These are phyloP conservation scores for Funneliformis caledonium DNA, from an alignment of 371 early-diverging fungal genomes.

Conservation along the genomic window DNA sequence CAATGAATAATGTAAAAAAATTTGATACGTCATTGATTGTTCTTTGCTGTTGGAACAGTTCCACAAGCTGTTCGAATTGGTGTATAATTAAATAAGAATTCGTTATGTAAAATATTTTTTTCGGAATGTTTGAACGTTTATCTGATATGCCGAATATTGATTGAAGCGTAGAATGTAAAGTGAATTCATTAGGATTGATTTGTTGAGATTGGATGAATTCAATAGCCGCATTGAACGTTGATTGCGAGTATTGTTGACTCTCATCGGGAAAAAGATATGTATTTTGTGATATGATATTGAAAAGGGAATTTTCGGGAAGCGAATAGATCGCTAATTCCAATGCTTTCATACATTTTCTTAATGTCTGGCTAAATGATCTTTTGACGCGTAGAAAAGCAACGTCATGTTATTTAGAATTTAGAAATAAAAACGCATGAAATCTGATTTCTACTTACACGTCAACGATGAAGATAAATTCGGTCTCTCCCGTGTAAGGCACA, in stretches of 20 bases:
- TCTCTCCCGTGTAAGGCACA: constrained; percentile 45
- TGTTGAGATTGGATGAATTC: constrained; percentile 45
- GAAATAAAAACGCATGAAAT: neutral
- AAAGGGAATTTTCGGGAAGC: constrained; percentile 47
- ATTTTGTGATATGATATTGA: constrained; percentile 57
- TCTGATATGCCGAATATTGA: constrained; percentile 39
- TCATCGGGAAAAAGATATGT: constrained; percentile 47
- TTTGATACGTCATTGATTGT: constrained; percentile 34
- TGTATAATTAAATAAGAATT: constrained; percentile 51
- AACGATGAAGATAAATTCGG: constrained; percentile 53
- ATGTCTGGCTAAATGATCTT: constrained; percentile 42
- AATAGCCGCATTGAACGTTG: constrained; percentile 45
- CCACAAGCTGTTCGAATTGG: constrained; percentile 45
- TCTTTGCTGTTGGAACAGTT: constrained; percentile 35
- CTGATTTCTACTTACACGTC: constrained; percentile 50
- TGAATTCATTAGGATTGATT: constrained; percentile 53
- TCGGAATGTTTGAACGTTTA: constrained; percentile 44
- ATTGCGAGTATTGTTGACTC: constrained; percentile 45
- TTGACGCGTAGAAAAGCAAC: constrained; percentile 8
- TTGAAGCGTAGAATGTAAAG: constrained; percentile 43
- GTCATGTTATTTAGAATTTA: neutral
- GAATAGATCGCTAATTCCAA: constrained; percentile 50
- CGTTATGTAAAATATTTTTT: constrained; percentile 53
- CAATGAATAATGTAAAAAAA: constrained; percentile 49
- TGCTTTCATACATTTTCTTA: constrained; percentile 32